Evolutionary conservation across 768 basidiomycete genomes (phyloP).

Genomic region (Boletus sp.): DNA sequence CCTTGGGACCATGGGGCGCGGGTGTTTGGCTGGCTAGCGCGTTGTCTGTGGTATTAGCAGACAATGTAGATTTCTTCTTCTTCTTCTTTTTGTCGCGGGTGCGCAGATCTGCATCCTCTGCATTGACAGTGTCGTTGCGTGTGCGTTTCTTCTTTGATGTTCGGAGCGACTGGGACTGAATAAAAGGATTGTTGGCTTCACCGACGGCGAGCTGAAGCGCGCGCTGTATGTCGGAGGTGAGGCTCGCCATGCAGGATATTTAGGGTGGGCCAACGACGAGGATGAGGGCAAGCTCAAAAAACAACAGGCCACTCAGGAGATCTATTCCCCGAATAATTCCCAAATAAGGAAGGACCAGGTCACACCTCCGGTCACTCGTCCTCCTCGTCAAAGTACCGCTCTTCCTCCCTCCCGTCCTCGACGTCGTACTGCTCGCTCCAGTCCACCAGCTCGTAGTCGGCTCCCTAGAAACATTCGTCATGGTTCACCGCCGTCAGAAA

Average conservation of each 20-base stretch:
- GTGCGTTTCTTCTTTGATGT: constrained; percentile 37
- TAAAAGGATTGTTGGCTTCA: constrained; percentile 42
- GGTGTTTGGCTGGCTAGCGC: constrained; percentile 14
- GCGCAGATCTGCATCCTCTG: constrained; percentile 11
- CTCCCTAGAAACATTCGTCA: constrained; percentile 41
- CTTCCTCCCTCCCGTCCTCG: constrained; percentile 62
- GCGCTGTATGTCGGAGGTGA: constrained; percentile 46
- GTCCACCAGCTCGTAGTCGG: constrained; percentile 70
- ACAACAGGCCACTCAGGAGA: neutral
- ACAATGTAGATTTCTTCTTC: constrained; percentile 21
- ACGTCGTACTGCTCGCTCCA: constrained; percentile 72
- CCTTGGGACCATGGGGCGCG: neutral
- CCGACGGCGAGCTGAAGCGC: constrained; percentile 52
- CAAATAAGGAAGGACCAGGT: constrained; percentile 2
- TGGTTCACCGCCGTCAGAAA: neutral
- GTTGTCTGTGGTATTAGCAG: constrained; percentile 5
- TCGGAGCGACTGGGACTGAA: constrained; percentile 20
- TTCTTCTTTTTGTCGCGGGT: constrained; percentile 36
- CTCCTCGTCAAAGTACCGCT: constrained; percentile 70
- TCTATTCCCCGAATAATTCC: constrained; percentile 17
- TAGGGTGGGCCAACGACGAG: constrained; percentile 40
- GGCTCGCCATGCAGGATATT: constrained; percentile 32
- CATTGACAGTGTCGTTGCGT: constrained; percentile 15
- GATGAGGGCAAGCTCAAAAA: constrained; percentile 41
- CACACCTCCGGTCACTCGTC: constrained; percentile 37